A percentile compares a stretch with the other conserved stretches of the same genome.
Evolutionary conservation across 768 basidiomycete genomes (phyloP).

Genomic region (Trametes cingulata): DNA sequence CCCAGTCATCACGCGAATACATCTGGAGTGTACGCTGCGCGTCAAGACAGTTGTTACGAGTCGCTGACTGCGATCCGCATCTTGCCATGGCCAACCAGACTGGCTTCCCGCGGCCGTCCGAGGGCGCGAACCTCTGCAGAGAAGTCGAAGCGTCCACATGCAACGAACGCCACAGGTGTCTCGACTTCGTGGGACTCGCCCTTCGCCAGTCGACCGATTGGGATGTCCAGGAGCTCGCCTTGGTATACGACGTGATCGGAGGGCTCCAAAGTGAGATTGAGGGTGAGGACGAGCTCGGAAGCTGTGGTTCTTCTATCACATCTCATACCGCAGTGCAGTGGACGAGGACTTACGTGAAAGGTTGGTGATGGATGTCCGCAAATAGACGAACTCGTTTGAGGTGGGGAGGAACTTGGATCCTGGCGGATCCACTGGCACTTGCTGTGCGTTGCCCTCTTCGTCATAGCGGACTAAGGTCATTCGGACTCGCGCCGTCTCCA

Average conservation of each 20-base stretch:
- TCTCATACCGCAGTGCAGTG: too few species aligned
- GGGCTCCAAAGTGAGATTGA: conserved; percentile 59
- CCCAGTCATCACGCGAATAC: neutral
- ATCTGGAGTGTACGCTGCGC: neutral
- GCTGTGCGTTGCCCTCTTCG: conserved; percentile 18
- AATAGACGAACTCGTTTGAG: conserved; percentile 63
- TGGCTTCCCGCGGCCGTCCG: conserved; percentile 12
- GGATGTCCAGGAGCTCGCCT: conserved; percentile 60
- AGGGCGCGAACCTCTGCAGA: conserved; percentile 38
- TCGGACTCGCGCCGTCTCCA: conserved; percentile 61
- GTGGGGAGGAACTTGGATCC: conserved; percentile 50
- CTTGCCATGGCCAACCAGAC: conserved; percentile 19
- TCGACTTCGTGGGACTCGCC: conserved; percentile 55
- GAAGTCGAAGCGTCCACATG: conserved; percentile 63
- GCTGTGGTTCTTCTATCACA: conserved; percentile 37
- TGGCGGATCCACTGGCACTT: conserved; percentile 28
- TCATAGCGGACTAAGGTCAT: conserved; percentile 48
- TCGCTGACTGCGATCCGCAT: conserved; percentile 17
- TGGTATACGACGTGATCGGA: conserved; percentile 68
- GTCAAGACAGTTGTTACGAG: neutral
- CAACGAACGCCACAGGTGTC: conserved; percentile 70
- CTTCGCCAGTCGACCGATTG: conserved; percentile 59
- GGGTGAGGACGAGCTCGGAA: conserved; percentile 48
- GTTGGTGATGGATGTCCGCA: conserved; percentile 61
- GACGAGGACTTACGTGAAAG: conserved; percentile 53